Evolutionary conservation across 1,139 yeast genomes (phyloP).

Genomic region (Arxiozyma heterogenica): DNA sequence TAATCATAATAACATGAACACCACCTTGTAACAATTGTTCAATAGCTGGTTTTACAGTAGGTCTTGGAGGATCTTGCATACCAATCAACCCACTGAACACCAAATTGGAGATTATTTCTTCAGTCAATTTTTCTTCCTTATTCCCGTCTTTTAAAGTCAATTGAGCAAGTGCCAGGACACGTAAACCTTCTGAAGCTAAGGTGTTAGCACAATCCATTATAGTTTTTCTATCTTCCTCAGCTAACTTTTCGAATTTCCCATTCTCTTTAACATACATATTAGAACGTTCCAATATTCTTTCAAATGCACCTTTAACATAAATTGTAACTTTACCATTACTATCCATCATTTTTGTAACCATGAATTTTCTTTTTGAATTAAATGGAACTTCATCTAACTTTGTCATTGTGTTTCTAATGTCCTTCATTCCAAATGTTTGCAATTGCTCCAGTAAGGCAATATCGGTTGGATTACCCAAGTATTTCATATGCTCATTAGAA

Average conservation of each 20-base stretch:
- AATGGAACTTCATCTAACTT: conserved; percentile 74
- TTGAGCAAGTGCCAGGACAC: conserved; percentile 77
- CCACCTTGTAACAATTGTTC: conserved; percentile 77
- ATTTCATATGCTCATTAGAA: conserved; percentile 61
- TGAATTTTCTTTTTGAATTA: conserved; percentile 73
- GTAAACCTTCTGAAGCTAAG: conserved; percentile 74
- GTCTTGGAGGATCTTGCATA: conserved; percentile 95
- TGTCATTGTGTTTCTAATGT: conserved; percentile 42
- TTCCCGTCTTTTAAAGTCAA: conserved; percentile 21
- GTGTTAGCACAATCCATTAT: conserved; percentile 49
- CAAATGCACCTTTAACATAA: conserved; percentile 83
- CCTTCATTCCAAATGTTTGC: conserved; percentile 61
- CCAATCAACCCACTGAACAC: conserved; percentile 80
- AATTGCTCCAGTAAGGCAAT: conserved; percentile 76
- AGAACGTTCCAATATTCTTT: conserved; percentile 58
- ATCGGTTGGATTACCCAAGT: conserved; percentile 89
- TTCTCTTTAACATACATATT: conserved; percentile 48
- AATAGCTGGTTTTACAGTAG: conserved; percentile 66
- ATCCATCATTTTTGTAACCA: conserved; percentile 52
- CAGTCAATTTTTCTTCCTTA: conserved; percentile 31
- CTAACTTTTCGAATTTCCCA: conserved; percentile 47
- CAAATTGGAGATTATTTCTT: conserved; percentile 44
- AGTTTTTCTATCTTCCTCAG: conserved; percentile 38
- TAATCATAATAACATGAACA: conserved; percentile 92
- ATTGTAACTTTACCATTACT: conserved; percentile 55